Percentiles rank a stretch among this genome's conserved stretches.
Evolutionary conservation across 441 rosid species (phyloP).

Genomic region (Theobroma grandiflorum): DNA sequence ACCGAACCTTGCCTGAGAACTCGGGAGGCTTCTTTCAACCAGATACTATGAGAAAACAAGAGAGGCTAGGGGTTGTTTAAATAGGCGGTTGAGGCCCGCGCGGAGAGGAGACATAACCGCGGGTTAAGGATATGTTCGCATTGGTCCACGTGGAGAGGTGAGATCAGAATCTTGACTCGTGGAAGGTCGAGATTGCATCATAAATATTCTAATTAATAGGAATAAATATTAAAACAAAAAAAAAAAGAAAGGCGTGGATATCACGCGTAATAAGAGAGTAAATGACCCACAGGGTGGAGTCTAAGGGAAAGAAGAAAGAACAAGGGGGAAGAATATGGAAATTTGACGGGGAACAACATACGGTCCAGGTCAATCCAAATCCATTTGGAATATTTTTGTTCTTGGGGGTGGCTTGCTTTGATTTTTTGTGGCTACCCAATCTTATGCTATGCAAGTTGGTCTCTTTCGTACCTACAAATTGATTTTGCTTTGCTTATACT

Average conservation of each 20-base stretch:
- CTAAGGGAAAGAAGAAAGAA: neutral
- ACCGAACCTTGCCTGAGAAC: neutral
- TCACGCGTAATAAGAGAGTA: neutral
- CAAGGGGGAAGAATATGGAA: slow-evolving; percentile 16
- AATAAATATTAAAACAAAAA: neutral
- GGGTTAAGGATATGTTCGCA: neutral
- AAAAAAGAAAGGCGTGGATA: neutral
- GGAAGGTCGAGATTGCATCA: neutral
- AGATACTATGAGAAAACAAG: neutral
- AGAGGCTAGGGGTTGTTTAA: neutral
- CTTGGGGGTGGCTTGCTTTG: neutral
- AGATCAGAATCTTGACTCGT: neutral
- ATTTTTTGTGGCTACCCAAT: neutral
- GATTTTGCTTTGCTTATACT: too few relatives aligned
- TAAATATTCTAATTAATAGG: too few relatives aligned
- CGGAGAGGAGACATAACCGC: neutral
- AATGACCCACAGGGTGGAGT: neutral
- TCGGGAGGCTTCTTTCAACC: neutral
- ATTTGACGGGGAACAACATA: neutral
- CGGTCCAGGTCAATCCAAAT: neutral
- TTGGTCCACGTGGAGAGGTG: neutral
- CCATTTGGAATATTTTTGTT: neutral
- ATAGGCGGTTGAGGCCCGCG: slow-evolving; percentile 16
- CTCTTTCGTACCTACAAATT: too few relatives aligned
- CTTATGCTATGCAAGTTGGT: neutral